Base-by-base conservation (phyloP, 768 basidiomycete genomes). In the Lactarius pseudohatsudake region DNA sequence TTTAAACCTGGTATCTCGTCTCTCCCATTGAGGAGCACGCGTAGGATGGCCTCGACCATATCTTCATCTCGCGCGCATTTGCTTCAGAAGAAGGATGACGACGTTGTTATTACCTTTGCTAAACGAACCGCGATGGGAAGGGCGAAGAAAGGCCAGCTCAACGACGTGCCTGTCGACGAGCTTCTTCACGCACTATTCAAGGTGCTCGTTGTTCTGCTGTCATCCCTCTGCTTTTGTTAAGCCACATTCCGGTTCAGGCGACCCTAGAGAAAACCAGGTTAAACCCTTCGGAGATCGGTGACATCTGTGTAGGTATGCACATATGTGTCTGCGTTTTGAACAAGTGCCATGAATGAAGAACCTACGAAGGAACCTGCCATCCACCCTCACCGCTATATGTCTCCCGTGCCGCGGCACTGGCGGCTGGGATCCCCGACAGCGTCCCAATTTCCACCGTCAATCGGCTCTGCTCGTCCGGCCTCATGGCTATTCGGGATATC, bases 401-500 rank as follows among this genome's bases (percentile, higher is more conserved):
- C 53, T 94, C 94, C 11, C 82, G 94, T 38, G 91, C 94, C 56
- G 93, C 94, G 36, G 91, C 92, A 5, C 81, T 96, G 53, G 86
- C 91, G 38, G 93, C 95, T 32, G 95, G 94, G 18, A 90, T 97
- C 70, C 96, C 95, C 3, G 82, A 89, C 63, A 80, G 88, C 69
- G 89, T 94, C 16, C 90, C 96, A n/a, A 84, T 98, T 68, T 91
- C 91, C 26, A 90, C 91, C 13, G 86, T 98, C 62, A 99, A 99
- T 77, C 82, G 96, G 64, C 84, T 98, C 59, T 99, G 96, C 11
- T 50, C 94, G 2, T 96, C 94, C 0, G 95, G 96, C 28, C 81
- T 98, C 58, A 93, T 96, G 85, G 90, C 96, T n/a, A 88, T 98
- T 68, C 87, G 92, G 65, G 87, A 82, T 74, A 91, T 98, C 59